Evolutionary conservation across 257 asterid genomes (phyloP).

Genomic region (Solanum chaucha): DNA sequence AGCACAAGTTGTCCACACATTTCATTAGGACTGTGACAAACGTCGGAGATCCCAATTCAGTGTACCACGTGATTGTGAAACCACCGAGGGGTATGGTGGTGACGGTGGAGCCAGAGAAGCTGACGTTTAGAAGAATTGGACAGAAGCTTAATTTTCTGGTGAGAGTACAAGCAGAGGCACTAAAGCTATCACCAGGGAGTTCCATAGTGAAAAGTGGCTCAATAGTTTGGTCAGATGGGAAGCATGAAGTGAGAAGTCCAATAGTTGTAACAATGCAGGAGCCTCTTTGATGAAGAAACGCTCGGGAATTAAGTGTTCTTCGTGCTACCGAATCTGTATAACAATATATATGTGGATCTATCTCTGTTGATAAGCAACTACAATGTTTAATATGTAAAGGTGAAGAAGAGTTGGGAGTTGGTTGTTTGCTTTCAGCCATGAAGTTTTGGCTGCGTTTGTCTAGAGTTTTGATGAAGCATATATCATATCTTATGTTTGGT

Average conservation of each 20-base stretch:
- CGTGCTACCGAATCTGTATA: not conserved
- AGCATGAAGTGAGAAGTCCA: conserved; percentile 55
- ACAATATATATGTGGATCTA: not conserved
- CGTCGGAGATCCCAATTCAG: conserved; percentile 50
- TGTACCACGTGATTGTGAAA: conserved; percentile 38
- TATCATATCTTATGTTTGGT: not conserved
- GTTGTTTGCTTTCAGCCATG: not conserved
- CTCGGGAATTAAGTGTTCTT: not conserved
- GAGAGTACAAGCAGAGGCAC: conserved; percentile 41
- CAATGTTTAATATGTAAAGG: not conserved
- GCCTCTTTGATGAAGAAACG: conserved; percentile 34
- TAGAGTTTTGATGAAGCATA: not conserved
- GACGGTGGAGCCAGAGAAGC: conserved; percentile 61
- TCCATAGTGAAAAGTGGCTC: conserved; percentile 64
- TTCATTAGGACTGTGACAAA: conserved; percentile 66
- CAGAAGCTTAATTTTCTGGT: conserved; percentile 74
- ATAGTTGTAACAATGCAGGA: conserved; percentile 72
- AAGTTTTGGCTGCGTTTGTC: not conserved
- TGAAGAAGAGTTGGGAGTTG: not conserved
- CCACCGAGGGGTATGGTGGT: conserved; percentile 41
- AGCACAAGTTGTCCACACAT: conserved; percentile 64
- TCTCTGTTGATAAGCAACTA: not conserved
- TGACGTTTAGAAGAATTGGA: conserved; percentile 63
- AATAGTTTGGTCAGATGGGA: conserved; percentile 74
- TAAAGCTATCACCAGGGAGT: conserved; percentile 58